Percentiles rank a stretch among this genome's conserved stretches.
phyloP scores from a whole-genome alignment of 768 basidiomycete species.

The Trametes punicea region DNA sequence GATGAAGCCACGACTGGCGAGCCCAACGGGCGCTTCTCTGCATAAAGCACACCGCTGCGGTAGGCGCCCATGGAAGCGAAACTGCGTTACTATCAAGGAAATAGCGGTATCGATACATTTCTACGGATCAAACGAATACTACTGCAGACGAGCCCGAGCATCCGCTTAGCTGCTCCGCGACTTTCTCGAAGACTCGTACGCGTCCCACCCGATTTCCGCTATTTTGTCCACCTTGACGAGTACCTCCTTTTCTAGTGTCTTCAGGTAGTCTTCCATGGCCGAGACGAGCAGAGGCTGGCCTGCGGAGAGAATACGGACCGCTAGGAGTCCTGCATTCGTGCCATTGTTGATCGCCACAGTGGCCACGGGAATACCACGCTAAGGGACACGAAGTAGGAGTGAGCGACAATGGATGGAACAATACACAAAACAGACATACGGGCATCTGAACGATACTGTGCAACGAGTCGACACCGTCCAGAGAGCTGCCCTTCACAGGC shows the following conservation, averaged over 20 bases:
- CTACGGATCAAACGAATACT: too few relatives aligned
- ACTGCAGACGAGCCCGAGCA: too few relatives aligned
- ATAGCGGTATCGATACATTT: conserved; percentile 5
- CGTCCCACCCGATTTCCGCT: conserved; percentile 80
- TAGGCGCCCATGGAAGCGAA: too few relatives aligned
- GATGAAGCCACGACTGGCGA: neutral
- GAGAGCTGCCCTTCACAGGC: conserved; percentile 89
- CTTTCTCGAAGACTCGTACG: conserved; percentile 11
- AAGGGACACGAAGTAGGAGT: conserved; percentile 1
- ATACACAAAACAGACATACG: conserved; percentile 45
- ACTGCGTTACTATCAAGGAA: too few relatives aligned
- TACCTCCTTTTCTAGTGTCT: conserved; percentile 69
- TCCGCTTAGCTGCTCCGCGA: neutral
- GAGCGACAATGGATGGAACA: neutral
- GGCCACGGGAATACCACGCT: conserved; percentile 96
- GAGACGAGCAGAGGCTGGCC: conserved; percentile 62
- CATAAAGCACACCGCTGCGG: neutral
- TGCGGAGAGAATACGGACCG: conserved; percentile 82
- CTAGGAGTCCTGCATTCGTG: conserved; percentile 89
- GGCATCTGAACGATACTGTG: conserved; percentile 99
- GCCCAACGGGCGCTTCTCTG: neutral
- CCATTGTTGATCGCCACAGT: conserved; percentile 97
- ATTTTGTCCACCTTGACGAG: conserved; percentile 74
- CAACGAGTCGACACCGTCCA: conserved; percentile 96
- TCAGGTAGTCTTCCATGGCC: conserved; percentile 74